Evolutionary conservation across 345 rosid genomes (phyloP).

Genomic region (Brassica incana): DNA sequence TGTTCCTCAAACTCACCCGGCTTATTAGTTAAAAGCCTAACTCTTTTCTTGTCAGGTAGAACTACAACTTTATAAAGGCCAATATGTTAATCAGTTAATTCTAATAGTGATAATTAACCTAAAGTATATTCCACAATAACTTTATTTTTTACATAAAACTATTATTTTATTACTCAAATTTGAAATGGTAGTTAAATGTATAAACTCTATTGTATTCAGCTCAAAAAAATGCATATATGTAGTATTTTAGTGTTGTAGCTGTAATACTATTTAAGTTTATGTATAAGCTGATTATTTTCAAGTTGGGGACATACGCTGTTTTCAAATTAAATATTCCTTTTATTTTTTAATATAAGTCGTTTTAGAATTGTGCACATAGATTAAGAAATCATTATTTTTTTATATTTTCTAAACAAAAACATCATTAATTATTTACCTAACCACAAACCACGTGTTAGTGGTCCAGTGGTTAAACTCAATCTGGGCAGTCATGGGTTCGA

Average conservation of each 20-base stretch:
- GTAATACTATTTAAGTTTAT: neutral
- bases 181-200: neutral
- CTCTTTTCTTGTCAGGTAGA: too few species aligned
- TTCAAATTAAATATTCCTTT: neutral
- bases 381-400: too few species aligned
- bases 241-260: neutral
- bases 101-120: neutral
- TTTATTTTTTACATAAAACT: neutral
- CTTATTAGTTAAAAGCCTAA: too few species aligned
- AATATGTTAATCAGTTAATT: too few species aligned
- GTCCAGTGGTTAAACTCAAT: too few species aligned
- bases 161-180: neutral
- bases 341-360: too few species aligned
- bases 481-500: too few species aligned
- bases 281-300: neutral
- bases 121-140: neutral
- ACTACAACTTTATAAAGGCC: neutral
- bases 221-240: neutral
- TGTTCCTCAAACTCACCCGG: too few species aligned
- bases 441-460: too few species aligned
- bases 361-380: too few species aligned
- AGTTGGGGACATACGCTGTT: neutral
- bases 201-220: neutral
- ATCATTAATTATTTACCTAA: too few species aligned
- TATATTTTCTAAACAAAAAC: too few species aligned